phyloP scores from a whole-genome alignment of 1,284 basidiomycete genomes.

The Puccinia triticina region DNA sequence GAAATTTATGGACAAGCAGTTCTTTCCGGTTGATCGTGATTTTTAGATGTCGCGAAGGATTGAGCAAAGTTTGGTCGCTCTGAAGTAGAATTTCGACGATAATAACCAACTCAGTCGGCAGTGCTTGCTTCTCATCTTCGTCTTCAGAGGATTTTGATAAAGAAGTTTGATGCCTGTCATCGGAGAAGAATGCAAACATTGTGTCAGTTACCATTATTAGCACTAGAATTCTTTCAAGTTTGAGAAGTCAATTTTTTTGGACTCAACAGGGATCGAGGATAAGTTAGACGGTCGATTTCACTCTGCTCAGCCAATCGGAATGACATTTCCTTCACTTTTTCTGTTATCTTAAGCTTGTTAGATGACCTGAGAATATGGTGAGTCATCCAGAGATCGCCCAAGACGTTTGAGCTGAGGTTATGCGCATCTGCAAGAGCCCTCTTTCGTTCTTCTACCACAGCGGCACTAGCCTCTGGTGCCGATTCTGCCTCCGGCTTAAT shows the following conservation, averaged over 20 bases:
- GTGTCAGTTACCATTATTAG: neutral
- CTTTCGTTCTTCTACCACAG: neutral
- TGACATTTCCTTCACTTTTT: neutral
- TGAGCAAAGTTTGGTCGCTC: too few species aligned
- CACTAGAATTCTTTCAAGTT: neutral
- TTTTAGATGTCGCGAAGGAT: neutral
- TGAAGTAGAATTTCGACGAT: neutral
- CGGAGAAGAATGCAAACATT: neutral
- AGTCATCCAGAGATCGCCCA: slow-evolving; percentile 18
- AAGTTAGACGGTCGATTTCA: neutral
- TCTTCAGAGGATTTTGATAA: neutral
- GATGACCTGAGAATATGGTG: neutral
- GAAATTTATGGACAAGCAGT: neutral
- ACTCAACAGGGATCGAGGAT: slow-evolving; percentile 7
- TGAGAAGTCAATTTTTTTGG: neutral
- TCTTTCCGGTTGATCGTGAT: neutral
- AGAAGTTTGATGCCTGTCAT: neutral
- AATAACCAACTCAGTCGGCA: neutral
- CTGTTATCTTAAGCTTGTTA: neutral
- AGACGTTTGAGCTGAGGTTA: neutral
- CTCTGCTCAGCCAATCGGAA: neutral
- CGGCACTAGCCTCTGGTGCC: neutral
- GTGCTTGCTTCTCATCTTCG: neutral
- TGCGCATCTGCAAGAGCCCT: neutral
- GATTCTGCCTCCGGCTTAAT: neutral